Base-by-base conservation (phyloP, 2,329 filamentous ascomycete genomes). In the Xylariaceae sp. region DNA sequence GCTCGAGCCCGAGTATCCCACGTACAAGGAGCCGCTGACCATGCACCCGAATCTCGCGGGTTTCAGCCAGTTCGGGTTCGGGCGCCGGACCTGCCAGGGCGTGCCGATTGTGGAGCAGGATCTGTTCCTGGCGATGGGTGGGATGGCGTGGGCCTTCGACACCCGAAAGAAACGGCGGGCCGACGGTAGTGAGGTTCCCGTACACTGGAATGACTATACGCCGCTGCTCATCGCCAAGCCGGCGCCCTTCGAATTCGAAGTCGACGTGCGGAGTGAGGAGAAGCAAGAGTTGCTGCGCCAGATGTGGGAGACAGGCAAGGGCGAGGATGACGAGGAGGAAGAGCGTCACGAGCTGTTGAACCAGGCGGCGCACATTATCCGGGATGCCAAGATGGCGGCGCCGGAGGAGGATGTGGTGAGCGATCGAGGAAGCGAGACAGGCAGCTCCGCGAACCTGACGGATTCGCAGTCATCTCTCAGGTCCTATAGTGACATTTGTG, bases 1-100 rank as follows among this genome's bases (percentile, higher is more conserved):
- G 62, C 43, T 67, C 4, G 53, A 63, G 2, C 60, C 62, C 0
- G 33, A 43, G 4, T 68, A 63, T 33, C 65, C 66, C 3, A 68
- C 65, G 2, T 68, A 64, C 50, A 59, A 54, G 36, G 66, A 66
- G 39, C 67, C 67, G 0, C 46, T 69, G 28, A 65, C 61, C 0
- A 32, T 52, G 4, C 50, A 66, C 45, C 66, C 65, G 43, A 67
- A 67, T 17, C 59, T 69, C 4, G 52, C 58, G 19, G 68, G 72
- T 24, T 67, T 62, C 49, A 62, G 61, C 19, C 62, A 67, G 16
- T 79, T 80, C 49, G 77, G 76, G 2, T 78, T 74, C 50, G 76
- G 76, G 0, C 64, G 74, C 2, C 62, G 76, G 3, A 68, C 73
- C 1, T 72, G 69, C 30, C 68, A 67, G 37, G 67, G 67, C 3